Evolutionary conservation across 495 filamentous ascomycete genomes (phyloP), one percentile per base, ranked within the genome.

Genomic region (Bryoglossum gracile): DNA sequence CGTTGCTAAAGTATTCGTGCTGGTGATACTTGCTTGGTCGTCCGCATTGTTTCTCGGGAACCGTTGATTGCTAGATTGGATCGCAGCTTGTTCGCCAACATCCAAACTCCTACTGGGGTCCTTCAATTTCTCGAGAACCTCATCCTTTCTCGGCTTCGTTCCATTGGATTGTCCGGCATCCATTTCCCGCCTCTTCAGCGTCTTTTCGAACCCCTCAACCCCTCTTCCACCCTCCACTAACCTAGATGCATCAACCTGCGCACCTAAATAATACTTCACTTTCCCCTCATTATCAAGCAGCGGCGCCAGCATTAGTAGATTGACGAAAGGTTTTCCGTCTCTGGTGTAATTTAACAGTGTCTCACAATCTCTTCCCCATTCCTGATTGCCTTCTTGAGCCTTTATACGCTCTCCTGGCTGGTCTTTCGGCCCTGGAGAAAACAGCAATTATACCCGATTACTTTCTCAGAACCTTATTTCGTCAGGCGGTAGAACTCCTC

Each of bases 241-340:
- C 32, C 28, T 21, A 18, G 17, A 22, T 24, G 28, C 28, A 37
- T 46, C 43, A 18, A 46, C 43, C 21, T 46, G 43, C 4, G 26
- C 43, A 22, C 43, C 43, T 18, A 46, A 10, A 25, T 37, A 46
- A 33, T 46, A 46, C 18, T 24, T 46, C 17, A 35, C n/a, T 1
- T 36, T 46, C 10, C 43, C 43, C 21, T 46, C 37, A 21, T 35
- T 9, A n/a, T 46, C 43, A 4, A 18, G 2, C 13, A 46, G 23
- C 14, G 43, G 43, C n/a, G 30, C 43, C 19, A 46, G 28, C 43
- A 46, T 35, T 10, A 46, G 32, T 10, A 46, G 9, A 23, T 46
- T 37, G 8, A 46, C 18, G 17, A 46, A 46, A 23, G 30, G 30
- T 23, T 35, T 46, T 16, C 43, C 43, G 17, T 37, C 43, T 22